phyloP scores from a whole-genome alignment of 1,284 basidiomycete species.

The Tilletiaria anomala region DNA sequence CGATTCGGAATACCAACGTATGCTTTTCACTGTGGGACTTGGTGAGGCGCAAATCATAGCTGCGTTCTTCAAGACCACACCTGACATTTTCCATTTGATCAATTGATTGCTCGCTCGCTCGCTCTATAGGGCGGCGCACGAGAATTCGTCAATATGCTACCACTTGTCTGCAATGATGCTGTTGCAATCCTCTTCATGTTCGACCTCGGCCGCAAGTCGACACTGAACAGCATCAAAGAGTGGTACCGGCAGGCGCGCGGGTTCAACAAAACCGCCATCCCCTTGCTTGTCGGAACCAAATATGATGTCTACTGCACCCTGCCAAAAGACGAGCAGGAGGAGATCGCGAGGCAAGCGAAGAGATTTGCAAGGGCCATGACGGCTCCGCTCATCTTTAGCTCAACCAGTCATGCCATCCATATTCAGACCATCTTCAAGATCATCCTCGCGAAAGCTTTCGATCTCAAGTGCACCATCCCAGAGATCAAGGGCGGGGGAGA shows the following conservation, averaged over 20 bases:
- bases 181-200: slow-evolving; percentile 99
- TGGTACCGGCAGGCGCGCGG: slow-evolving; percentile 97
- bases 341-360: slow-evolving; percentile 83
- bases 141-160: slow-evolving; percentile 97
- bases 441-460: slow-evolving; percentile 13
- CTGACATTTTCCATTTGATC: too few species aligned
- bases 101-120: too few species aligned
- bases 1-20: slow-evolving; percentile 94
- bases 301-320: slow-evolving; percentile 94
- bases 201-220: slow-evolving; percentile 88
- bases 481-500: slow-evolving; percentile 26
- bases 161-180: slow-evolving; percentile 88
- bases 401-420: slow-evolving; percentile 91
- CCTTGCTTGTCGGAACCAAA: slow-evolving; percentile 71
- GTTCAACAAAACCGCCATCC: slow-evolving; percentile 58
- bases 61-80: too few species aligned
- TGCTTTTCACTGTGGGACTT: slow-evolving; percentile 97
- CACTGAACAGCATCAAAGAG: slow-evolving; percentile 92
- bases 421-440: slow-evolving; percentile 60
- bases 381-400: slow-evolving; percentile 93
- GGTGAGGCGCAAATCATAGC: too few species aligned
- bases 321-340: slow-evolving; percentile 90
- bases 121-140: slow-evolving; percentile 93
- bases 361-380: slow-evolving; percentile 97
- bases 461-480: slow-evolving; percentile 29